Percentiles rank a stretch among this genome's conserved stretches.
These are phyloP conservation scores for Xylaria sp. DNA, from an alignment of 2,329 filamentous ascomycete species.

Conservation along the genomic window DNA sequence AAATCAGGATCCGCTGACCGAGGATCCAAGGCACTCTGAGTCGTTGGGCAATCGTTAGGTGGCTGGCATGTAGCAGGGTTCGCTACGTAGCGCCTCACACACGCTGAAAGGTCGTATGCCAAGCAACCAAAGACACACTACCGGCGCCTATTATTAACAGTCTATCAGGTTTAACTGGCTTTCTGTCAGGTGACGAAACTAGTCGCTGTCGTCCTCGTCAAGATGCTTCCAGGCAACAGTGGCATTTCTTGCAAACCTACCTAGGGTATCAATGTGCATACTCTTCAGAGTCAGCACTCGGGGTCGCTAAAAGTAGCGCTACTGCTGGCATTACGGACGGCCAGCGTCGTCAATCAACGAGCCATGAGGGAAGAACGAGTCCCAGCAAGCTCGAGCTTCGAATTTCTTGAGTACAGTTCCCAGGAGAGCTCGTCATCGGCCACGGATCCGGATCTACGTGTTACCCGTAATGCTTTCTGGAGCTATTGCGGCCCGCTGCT, in stretches of 20 bases:
- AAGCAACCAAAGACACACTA: constrained; percentile 21
- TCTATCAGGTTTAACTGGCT: not conserved
- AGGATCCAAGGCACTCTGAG: not conserved
- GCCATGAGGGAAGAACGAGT: constrained; percentile 31
- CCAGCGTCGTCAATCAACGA: not conserved
- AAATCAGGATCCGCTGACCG: constrained; percentile 14
- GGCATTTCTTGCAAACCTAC: not conserved
- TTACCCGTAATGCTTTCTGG: constrained; percentile 54
- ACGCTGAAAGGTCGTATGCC: constrained; percentile 16
- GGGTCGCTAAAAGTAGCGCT: not conserved
- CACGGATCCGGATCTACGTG: constrained; percentile 29
- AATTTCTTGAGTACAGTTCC: constrained; percentile 42
- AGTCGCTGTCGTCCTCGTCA: not conserved
- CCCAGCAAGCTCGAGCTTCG: constrained; percentile 39
- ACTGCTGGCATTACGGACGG: not conserved
- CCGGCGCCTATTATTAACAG: not conserved
- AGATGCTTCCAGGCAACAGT: constrained; percentile 12
- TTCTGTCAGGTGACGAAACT: constrained; percentile 5
- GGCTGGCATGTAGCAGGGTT: too few relatives aligned
- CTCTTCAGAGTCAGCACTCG: not conserved
- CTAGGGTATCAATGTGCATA: not conserved
- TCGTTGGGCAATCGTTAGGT: not conserved
- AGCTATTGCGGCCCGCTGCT: constrained; percentile 59
- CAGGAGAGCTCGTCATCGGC: not conserved
- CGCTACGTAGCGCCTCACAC: too few relatives aligned